Evolutionary conservation across 2,329 filamentous ascomycete species (phyloP).

Genomic region (Phoma herbarum): DNA sequence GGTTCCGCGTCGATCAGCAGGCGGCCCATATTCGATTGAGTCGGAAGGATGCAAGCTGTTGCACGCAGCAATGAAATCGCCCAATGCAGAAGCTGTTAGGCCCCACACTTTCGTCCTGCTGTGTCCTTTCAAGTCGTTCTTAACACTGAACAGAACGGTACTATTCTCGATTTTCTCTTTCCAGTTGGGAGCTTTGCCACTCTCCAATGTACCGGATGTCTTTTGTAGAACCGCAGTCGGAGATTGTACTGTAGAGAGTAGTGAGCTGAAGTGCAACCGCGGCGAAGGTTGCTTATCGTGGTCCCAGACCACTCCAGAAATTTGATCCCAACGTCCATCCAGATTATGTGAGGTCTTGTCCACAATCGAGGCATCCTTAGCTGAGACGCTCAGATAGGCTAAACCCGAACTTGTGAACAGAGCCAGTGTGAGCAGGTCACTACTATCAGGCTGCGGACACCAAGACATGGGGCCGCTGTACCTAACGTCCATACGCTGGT

Average conservation of each 20-base stretch:
- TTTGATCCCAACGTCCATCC: slow-evolving; percentile 54
- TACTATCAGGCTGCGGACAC: slow-evolving; percentile 30
- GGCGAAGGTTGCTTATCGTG: slow-evolving; percentile 24
- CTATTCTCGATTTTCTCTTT: slow-evolving; percentile 51
- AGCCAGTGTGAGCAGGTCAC: slow-evolving; percentile 36
- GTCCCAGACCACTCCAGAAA: slow-evolving; percentile 50
- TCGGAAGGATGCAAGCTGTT: slow-evolving; percentile 65
- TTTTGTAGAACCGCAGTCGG: slow-evolving; percentile 43
- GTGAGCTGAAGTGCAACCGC: slow-evolving; percentile 50
- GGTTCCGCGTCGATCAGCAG: slow-evolving; percentile 55
- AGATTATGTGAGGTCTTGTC: slow-evolving; percentile 42
- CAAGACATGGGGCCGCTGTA: slow-evolving; percentile 43
- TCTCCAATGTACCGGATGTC: slow-evolving; percentile 26
- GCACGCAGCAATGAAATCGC: slow-evolving; percentile 59
- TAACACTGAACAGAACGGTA: slow-evolving; percentile 57
- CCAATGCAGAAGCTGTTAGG: slow-evolving; percentile 57
- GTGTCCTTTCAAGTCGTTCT: slow-evolving; percentile 60
- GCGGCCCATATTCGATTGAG: slow-evolving; percentile 64
- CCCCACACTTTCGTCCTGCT: slow-evolving; percentile 64
- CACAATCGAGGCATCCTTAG: slow-evolving; percentile 34
- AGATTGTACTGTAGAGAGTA: slow-evolving; percentile 46
- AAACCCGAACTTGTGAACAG: slow-evolving; percentile 44
- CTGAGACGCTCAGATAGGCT: slow-evolving; percentile 37
- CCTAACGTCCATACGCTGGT: slow-evolving; percentile 32
- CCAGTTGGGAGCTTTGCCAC: slow-evolving; percentile 47